Evolutionary conservation across 2,329 filamentous ascomycete genomes (phyloP).

Genomic region (Neonectria hederae): DNA sequence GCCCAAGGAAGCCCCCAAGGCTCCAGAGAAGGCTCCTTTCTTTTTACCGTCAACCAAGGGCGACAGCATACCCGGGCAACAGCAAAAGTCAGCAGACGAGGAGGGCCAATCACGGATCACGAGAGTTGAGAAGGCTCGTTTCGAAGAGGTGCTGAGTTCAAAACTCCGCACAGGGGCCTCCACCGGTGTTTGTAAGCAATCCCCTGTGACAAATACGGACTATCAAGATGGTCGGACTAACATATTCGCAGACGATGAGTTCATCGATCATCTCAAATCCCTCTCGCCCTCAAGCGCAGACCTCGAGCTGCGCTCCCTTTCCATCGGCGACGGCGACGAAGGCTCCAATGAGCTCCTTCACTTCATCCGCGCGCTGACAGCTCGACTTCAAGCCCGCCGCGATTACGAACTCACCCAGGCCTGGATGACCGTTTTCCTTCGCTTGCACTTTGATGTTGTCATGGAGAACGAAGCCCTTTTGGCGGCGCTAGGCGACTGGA

Average conservation of each 20-base stretch:
- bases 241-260: slow-evolving; percentile 61
- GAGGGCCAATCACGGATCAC: slow-evolving; percentile 72
- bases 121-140: slow-evolving; percentile 67
- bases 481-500: slow-evolving; percentile 73
- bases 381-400: slow-evolving; percentile 70
- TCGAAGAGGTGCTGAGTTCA: slow-evolving; percentile 67
- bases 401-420: slow-evolving; percentile 96
- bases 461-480: slow-evolving; percentile 64
- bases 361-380: slow-evolving; percentile 85
- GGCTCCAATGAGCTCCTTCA: slow-evolving; percentile 75
- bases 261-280: slow-evolving; percentile 81
- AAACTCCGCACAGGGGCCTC: slow-evolving; percentile 64
- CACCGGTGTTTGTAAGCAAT: slow-evolving; percentile 67
- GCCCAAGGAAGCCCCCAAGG: slow-evolving; percentile 89
- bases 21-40: slow-evolving; percentile 93
- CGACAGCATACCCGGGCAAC: slow-evolving; percentile 51
- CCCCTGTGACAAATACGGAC: neutral
- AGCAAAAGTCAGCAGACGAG: slow-evolving; percentile 49
- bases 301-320: slow-evolving; percentile 86
- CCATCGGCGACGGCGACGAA: slow-evolving; percentile 55
- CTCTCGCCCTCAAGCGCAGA: slow-evolving; percentile 88
- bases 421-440: slow-evolving; percentile 96
- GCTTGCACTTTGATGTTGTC: slow-evolving; percentile 73
- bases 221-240: slow-evolving; percentile 36
- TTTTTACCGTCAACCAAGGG: slow-evolving; percentile 79